phyloP scores from a whole-genome alignment of 2,329 filamentous ascomycete species.

The Canariomyces notabilis region DNA sequence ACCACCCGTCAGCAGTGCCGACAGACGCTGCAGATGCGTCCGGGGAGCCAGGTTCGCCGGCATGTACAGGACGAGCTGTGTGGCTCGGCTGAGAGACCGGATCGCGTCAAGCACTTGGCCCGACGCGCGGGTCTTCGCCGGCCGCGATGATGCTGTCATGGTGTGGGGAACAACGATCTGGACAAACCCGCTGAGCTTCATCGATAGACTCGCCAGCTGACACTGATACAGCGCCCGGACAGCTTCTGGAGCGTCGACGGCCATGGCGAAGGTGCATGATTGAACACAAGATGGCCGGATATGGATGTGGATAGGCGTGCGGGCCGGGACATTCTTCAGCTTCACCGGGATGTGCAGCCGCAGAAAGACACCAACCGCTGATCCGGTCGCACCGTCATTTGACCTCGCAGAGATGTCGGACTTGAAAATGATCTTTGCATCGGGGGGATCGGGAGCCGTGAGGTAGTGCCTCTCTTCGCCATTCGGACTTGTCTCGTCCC shows the following conservation, averaged over 20 bases:
- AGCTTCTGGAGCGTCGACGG: neutral
- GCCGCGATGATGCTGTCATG: neutral
- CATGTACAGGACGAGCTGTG: slow-evolving; percentile 6
- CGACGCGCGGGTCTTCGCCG: neutral
- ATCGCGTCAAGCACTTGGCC: slow-evolving; percentile 2
- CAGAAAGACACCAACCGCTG: slow-evolving; percentile 1
- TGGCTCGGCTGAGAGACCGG: slow-evolving; percentile 3
- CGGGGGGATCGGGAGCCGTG: slow-evolving; percentile 5
- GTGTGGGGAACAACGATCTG: slow-evolving; percentile 1
- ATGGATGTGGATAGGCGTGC: slow-evolving; percentile 5
- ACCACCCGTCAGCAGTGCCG: slow-evolving; percentile 2
- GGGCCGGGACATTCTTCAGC: slow-evolving; percentile 1
- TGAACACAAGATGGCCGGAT: slow-evolving; percentile 4
- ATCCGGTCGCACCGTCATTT: neutral
- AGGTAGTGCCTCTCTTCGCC: slow-evolving; percentile 4
- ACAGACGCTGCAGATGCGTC: slow-evolving; percentile 3
- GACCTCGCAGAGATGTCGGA: neutral
- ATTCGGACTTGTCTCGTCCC: slow-evolving; percentile 6
- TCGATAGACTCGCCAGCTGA: slow-evolving; percentile 4
- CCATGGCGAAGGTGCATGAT: slow-evolving; percentile 4
- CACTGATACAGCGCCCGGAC: neutral
- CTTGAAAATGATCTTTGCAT: slow-evolving; percentile 6
- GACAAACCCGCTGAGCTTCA: slow-evolving; percentile 1
- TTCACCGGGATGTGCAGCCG: slow-evolving; percentile 6
- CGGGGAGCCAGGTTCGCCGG: neutral